Percentiles rank a stretch among this genome's conserved stretches.
Conservation (phyloP, 2,329 filamentous ascomycete species). For the Fusarium setosum region DNA sequence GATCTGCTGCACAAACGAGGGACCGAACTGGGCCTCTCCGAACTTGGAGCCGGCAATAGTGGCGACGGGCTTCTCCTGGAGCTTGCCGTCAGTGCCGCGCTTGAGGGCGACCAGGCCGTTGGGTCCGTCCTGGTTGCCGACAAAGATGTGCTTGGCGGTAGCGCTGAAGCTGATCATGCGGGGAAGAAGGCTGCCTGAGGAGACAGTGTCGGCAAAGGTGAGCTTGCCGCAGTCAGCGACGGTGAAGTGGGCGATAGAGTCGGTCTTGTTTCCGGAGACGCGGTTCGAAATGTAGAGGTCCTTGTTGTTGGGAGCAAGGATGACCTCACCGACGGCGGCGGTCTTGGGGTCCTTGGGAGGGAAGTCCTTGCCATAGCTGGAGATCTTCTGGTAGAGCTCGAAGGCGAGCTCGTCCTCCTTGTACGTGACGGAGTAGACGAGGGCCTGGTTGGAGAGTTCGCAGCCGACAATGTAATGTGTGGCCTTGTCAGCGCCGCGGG, state of each 20-base stretch:
- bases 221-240: slow-evolving; percentile 47
- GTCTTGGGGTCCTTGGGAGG: slow-evolving; percentile 49
- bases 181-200: slow-evolving; percentile 52
- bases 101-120: slow-evolving; percentile 54
- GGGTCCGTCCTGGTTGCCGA: slow-evolving; percentile 59
- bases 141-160: slow-evolving; percentile 54
- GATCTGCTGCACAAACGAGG: slow-evolving; percentile 50
- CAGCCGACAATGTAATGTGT: slow-evolving; percentile 61
- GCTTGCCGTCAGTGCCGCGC: slow-evolving; percentile 45
- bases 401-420: slow-evolving; percentile 49
- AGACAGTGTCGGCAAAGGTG: slow-evolving; percentile 47
- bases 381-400: slow-evolving; percentile 50
- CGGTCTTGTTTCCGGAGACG: slow-evolving; percentile 55
- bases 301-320: slow-evolving; percentile 53
- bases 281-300: slow-evolving; percentile 65
- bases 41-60: slow-evolving; percentile 42
- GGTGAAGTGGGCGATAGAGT: slow-evolving; percentile 61
- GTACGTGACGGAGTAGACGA: slow-evolving; percentile 57
- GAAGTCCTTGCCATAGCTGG: slow-evolving; percentile 52
- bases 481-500: slow-evolving; percentile 44
- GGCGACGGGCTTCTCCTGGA: slow-evolving; percentile 43
- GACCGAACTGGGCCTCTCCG: slow-evolving; percentile 43
- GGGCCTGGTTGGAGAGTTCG: slow-evolving; percentile 58
- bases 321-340: slow-evolving; percentile 59
- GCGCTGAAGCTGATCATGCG: slow-evolving; percentile 59